Base-by-base conservation (phyloP, 83 land plant genomes). In the Larix sibirica region DNA sequence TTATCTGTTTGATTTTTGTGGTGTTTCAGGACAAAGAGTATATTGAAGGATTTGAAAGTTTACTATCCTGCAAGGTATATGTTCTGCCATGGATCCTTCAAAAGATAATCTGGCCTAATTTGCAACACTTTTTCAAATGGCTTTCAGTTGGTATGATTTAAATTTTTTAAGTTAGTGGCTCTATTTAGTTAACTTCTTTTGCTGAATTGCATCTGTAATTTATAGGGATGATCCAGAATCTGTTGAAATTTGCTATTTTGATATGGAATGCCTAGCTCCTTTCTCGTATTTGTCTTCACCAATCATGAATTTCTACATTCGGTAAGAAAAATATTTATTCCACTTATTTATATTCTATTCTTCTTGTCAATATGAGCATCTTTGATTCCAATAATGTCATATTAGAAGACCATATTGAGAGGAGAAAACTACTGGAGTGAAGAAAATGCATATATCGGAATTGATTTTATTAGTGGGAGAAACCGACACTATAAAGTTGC, bases 301-400 rank as follows among this genome's bases (percentile, higher is more conserved):
- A 26, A 86, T 93, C 36, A 93, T 93, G 85, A 90, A 93, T 68
- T 93, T 87, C 71, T 93, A 93, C 80, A 90, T 93, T 6, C 77
- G 81, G 95, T 91, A 79, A 82, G 88, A 75, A 16, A 68, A 59
- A 23, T 62, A 47, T 47, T 47, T 4, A 42, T 42, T 42, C 10
- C 12, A 8, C 9, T 47, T 47, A 47, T 47, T 47, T 8, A 1
- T 50, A 50, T 50, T 50, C 56, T 10, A 50, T 9, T 50, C 2
- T 50, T 50, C 9, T 50, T 10, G 12, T 50, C 56, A 50, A 50
- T 50, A 50, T 50, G 56, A 50, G 56, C 56, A 50, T 9, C 14
- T 50, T 50, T 50, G 13, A 50, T 50, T 50, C 9, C 2, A 50
- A 50, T 50, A 12, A 50, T 50, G 56, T 10, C 56, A 10, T 10